Evolutionary conservation across 176 grass and related monocot genomes (phyloP).

Genomic region (Sorghum bicolor): DNA sequence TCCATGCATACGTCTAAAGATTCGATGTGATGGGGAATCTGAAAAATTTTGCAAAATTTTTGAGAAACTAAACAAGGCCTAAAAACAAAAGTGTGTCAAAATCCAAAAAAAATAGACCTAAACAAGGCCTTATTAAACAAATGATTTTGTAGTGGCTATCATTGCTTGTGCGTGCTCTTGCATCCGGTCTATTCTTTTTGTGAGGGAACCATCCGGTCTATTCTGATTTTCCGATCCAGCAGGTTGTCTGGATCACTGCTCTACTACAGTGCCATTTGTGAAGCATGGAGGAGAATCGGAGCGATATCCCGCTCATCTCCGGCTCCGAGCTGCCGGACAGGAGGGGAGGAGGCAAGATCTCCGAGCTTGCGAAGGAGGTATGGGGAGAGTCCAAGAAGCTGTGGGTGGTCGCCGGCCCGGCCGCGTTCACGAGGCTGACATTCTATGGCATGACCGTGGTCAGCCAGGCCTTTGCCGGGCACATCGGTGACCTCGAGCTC

Average conservation of each 20-base stretch:
- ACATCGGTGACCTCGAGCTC: slow-evolving; percentile 53
- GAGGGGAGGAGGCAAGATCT: neutral
- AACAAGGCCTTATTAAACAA: too few species aligned
- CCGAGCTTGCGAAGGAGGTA: neutral
- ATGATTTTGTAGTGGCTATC: neutral
- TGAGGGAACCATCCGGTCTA: too few species aligned
- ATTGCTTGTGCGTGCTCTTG: neutral
- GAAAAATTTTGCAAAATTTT: too few species aligned
- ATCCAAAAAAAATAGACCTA: too few species aligned
- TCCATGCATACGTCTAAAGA: too few species aligned
- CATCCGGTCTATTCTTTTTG: neutral
- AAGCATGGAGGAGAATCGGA: slow-evolving; percentile 15
- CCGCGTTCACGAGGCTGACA: slow-evolving; percentile 16
- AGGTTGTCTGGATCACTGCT: neutral
- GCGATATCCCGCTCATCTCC: slow-evolving; percentile 7
- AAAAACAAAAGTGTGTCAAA: too few species aligned
- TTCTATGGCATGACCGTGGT: slow-evolving; percentile 39
- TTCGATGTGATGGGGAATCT: too few species aligned
- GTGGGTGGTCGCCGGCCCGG: slow-evolving; percentile 36
- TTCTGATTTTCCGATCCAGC: neutral
- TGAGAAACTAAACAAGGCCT: too few species aligned
- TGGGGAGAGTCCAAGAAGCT: slow-evolving; percentile 35
- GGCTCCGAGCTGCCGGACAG: neutral
- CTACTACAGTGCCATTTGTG: neutral
- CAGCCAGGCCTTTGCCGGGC: slow-evolving; percentile 53